These are phyloP conservation scores for Nigrospora sphaerica DNA, from an alignment of 2,329 filamentous ascomycete species.

Conservation along the genomic window DNA sequence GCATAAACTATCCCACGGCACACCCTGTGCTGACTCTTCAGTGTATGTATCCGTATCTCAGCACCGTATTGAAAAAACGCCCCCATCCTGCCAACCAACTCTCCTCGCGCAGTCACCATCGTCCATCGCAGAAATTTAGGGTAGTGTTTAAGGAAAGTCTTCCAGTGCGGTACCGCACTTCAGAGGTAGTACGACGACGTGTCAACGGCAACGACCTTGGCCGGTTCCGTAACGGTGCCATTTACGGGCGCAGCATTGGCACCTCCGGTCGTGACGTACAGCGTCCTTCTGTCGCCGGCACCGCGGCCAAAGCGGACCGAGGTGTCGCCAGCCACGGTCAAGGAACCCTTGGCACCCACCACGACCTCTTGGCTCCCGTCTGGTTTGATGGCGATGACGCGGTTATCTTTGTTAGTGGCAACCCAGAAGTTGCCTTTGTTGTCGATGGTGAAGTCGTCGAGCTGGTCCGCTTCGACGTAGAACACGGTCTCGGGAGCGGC, in stretches of 20 bases:
- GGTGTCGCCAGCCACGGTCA: conserved; percentile 12
- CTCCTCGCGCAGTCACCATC: no score
- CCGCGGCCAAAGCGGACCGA: conserved; percentile 14
- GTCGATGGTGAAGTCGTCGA: conserved; percentile 18
- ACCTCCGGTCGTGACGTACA: conserved; percentile 18
- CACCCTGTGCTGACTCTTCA: no score
- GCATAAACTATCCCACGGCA: no score
- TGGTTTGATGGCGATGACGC: conserved; percentile 7
- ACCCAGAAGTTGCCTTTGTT: conserved; percentile 9
- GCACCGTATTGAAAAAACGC: no score
- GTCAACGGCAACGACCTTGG: conserved; percentile 19
- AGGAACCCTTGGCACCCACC: conserved; percentile 5
- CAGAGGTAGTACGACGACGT: conserved; percentile 1
- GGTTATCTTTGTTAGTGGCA: conserved; percentile 12
- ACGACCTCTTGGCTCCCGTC: conserved; percentile 8
- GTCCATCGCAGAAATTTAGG: no score
- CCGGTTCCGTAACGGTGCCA: conserved; percentile 13
- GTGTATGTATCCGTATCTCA: no score
- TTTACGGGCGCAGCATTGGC: conserved; percentile 9
- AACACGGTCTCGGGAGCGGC: conserved; percentile 9
- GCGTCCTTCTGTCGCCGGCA: conserved; percentile 3
- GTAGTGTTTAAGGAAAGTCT: no score
- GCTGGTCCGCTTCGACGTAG: conserved; percentile 7
- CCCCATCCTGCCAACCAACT: no score
- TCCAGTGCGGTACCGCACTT: no score